Evolutionary conservation across 2,329 filamentous ascomycete species (phyloP), one percentile per base, ranked within the genome.

Genomic region (Nothophoma quercina): DNA sequence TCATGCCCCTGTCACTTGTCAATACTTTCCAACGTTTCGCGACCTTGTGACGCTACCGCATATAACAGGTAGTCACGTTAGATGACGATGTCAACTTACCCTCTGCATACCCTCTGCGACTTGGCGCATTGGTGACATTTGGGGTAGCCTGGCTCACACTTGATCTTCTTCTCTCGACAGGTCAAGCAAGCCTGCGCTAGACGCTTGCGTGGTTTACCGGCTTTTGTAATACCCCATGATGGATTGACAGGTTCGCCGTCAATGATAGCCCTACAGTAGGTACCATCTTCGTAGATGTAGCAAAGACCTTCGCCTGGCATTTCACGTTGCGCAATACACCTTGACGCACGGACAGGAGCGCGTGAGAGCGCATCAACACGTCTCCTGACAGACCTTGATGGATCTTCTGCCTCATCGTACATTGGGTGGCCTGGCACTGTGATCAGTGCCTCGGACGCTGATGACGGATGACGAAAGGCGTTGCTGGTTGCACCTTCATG

Each of bases 101-200:
- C 90, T 75, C 88, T 88, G 83, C 93, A 96, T 15, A 88, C 81
- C 39, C 91, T 84, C 49, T 92, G 91, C 69, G 93, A 93, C 77
- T 96, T 96, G 71, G 95, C 89, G 72, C 93, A 97, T 75, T 96
- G 92, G 46, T 93, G 85, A 65, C 93, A 97, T 63, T 91, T 91
- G 30, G 90, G 90, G 60, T 86, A 88, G 64, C 93, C 91, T 1
- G 92, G 93, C 60, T 96, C 91, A 69, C 93, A 97, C 75, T 96
- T 96, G 78, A 97, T 96, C 81, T 96, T 97, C 85, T 96, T 97
- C 77, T 96, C 92, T 42, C 93, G 85, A 72, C 93, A 97, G 10
- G 91, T 95, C 52, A 96, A 83, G 70, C 93, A 97, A n/a, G 91
- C 91, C 71, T 96, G 92, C 19, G 93, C 92, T 50, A 96, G 81